Conservation (phyloP, 1,139 yeast genomes). For the Sporopachydermia cereana region DNA sequence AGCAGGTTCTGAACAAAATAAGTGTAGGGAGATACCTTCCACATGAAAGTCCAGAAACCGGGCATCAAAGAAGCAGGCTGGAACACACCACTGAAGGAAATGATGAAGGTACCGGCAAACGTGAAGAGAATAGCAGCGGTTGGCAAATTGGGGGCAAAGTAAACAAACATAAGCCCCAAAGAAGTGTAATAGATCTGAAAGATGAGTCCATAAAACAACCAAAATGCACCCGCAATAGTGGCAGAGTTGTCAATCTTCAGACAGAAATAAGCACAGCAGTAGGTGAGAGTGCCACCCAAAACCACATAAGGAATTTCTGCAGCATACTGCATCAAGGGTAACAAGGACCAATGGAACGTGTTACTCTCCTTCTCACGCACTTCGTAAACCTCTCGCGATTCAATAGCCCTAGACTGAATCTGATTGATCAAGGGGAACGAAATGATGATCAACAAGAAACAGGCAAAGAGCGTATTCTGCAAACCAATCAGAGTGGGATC, state of each 20-base stretch:
- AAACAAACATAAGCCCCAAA: slow-evolving; percentile 23
- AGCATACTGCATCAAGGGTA: slow-evolving; percentile 23
- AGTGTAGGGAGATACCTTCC: slow-evolving; percentile 32
- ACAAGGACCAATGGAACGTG: slow-evolving; percentile 27
- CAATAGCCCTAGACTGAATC: slow-evolving; percentile 28
- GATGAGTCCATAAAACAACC: slow-evolving; percentile 23
- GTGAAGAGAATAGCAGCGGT: slow-evolving; percentile 26
- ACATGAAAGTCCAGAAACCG: slow-evolving; percentile 38
- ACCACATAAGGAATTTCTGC: slow-evolving; percentile 27
- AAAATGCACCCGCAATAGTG: slow-evolving; percentile 22
- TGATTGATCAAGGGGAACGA: slow-evolving; percentile 33
- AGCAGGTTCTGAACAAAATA: slow-evolving; percentile 17
- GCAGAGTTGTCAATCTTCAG: slow-evolving; percentile 21
- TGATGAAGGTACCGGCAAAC: slow-evolving; percentile 23
- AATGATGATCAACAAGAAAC: slow-evolving; percentile 33
- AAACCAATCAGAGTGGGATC: slow-evolving; percentile 27
- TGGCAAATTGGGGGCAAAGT: slow-evolving; percentile 25
- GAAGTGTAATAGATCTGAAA: slow-evolving; percentile 23
- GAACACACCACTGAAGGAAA: slow-evolving; percentile 26
- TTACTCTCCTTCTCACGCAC: slow-evolving; percentile 27
- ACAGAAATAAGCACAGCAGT: slow-evolving; percentile 25
- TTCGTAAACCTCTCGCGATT: slow-evolving; percentile 24
- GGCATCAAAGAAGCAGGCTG: slow-evolving; percentile 27
- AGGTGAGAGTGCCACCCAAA: slow-evolving; percentile 21
- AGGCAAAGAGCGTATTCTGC: slow-evolving; percentile 38